Percentiles rank a stretch among this genome's conserved stretches.
These are phyloP conservation scores for Vanrija sp. DNA, from an alignment of 1,284 basidiomycete species.

Conservation along the genomic window DNA sequence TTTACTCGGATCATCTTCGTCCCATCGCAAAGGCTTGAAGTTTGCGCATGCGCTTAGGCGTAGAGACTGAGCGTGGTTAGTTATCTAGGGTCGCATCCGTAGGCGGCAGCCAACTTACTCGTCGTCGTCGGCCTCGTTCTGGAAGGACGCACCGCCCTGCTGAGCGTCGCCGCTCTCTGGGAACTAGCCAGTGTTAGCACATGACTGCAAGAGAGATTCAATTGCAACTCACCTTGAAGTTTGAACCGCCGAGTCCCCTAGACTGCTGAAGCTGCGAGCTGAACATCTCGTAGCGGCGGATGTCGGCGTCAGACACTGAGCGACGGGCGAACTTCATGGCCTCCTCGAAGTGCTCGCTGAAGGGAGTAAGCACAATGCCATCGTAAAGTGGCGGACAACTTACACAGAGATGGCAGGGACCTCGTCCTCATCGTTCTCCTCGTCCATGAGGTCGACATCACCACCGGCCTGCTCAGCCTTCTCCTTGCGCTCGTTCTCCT, in stretches of 20 bases:
- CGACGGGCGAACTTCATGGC: constrained; percentile 62
- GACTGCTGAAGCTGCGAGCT: constrained; percentile 46
- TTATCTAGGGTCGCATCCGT: background rate
- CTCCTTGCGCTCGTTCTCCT: constrained; percentile 72
- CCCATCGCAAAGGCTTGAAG: background rate
- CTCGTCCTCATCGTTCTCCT: constrained; percentile 69
- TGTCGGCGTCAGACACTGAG: constrained; percentile 89
- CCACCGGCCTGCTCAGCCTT: constrained; percentile 71
- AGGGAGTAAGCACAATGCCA: constrained; percentile 2
- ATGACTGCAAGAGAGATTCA: too few relatives aligned
- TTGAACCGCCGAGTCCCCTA: constrained; percentile 40
- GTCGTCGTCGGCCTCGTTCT: constrained; percentile 50
- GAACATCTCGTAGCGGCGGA: constrained; percentile 58
- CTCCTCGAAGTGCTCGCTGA: constrained; percentile 89
- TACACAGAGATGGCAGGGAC: constrained; percentile 91
- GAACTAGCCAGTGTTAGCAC: constrained; percentile 63
- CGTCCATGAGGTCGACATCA: constrained; percentile 58
- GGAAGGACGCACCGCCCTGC: constrained; percentile 48
- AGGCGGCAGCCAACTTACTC: constrained; percentile 20
- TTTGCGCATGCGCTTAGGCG: constrained; percentile 5
- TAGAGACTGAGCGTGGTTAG: constrained; percentile 12
- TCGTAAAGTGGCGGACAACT: constrained; percentile 9
- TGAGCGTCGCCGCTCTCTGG: constrained; percentile 64
- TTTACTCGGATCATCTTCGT: background rate
- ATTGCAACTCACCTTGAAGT: constrained; percentile 35